Conservation (phyloP, 2,329 filamentous ascomycete species). For the Talaromyces rugulosus region DNA sequence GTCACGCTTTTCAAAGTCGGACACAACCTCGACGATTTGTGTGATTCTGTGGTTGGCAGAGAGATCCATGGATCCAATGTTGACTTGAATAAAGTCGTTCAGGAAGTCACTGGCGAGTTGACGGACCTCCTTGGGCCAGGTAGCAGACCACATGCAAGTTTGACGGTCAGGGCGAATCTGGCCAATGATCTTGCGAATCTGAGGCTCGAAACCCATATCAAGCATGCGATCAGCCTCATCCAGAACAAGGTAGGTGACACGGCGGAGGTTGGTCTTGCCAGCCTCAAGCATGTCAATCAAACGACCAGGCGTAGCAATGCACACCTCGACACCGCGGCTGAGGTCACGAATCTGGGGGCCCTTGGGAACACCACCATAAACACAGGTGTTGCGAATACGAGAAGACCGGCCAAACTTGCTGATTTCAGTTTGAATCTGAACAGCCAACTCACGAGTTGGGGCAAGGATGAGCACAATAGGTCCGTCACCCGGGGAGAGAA, state of each 20-base stretch:
- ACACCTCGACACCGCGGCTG: slow-evolving; percentile 91
- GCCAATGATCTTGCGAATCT: slow-evolving; percentile 96
- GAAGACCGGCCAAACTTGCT: slow-evolving; percentile 98
- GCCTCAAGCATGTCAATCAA: slow-evolving; percentile 98
- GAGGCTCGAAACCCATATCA: slow-evolving; percentile 99
- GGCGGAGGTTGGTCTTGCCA: slow-evolving; percentile 95
- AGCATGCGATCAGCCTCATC: slow-evolving; percentile 99
- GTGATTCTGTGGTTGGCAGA: slow-evolving; percentile 97
- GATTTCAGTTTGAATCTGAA: slow-evolving; percentile 98
- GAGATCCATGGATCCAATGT: slow-evolving; percentile 93
- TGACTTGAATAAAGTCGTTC: slow-evolving; percentile 96
- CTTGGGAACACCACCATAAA: slow-evolving; percentile 98
- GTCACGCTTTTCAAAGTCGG: slow-evolving; percentile 96
- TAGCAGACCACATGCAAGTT: slow-evolving; percentile 99
- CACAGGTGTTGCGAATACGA: slow-evolving; percentile 95
- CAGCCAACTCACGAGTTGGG: slow-evolving; percentile 93
- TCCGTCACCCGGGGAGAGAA: slow-evolving; percentile 89
- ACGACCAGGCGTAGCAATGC: slow-evolving; percentile 96
- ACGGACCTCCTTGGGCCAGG: slow-evolving; percentile 98
- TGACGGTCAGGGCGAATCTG: slow-evolving; percentile 98
- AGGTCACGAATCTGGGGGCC: slow-evolving; percentile 95
- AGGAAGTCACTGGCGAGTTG: slow-evolving; percentile 87
- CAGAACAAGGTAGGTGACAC: slow-evolving; percentile 95
- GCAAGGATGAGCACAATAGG: slow-evolving; percentile 95
- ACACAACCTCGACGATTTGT: slow-evolving; percentile 94